Conservation (phyloP, 805 yeast genomes). For the Candida ficus region DNA sequence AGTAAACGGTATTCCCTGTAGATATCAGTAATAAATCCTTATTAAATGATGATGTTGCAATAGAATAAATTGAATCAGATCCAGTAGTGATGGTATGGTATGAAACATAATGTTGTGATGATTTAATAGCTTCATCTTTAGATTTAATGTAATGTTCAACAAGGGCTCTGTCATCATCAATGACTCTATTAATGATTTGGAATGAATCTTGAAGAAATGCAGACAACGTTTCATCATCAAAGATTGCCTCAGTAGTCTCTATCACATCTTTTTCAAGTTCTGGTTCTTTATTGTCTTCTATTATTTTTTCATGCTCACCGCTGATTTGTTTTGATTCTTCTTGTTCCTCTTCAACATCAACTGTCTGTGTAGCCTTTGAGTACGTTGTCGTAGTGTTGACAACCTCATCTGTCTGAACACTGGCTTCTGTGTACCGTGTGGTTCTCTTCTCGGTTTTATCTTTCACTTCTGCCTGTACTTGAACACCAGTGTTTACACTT, state of each 20-base stretch:
- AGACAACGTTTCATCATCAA: constrained; percentile 8
- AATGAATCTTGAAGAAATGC: constrained; percentile 20
- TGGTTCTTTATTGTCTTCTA: background rate
- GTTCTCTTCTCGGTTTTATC: no score
- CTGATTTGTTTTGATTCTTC: no score
- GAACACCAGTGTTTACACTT: no score
- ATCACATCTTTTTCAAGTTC: background rate
- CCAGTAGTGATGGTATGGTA: constrained; percentile 4
- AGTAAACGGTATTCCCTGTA: constrained; percentile 9
- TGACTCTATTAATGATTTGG: constrained; percentile 21
- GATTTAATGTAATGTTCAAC: constrained; percentile 15
- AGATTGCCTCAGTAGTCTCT: constrained; percentile 1
- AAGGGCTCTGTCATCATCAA: constrained; percentile 25
- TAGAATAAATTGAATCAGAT: constrained; percentile 7
- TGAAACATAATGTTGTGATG: constrained; percentile 7
- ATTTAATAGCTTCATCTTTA: constrained; percentile 15
- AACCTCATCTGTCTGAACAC: constrained; percentile 3
- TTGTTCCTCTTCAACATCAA: constrained; percentile 3
- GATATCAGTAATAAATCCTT: constrained; percentile 19
- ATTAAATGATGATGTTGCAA: constrained; percentile 17
- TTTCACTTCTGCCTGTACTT: no score
- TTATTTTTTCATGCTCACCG: constrained; percentile 4
- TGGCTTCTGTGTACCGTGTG: background rate
- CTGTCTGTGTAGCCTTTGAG: constrained; percentile 25
- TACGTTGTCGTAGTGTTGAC: no score